Base-by-base conservation (phyloP, 2,329 filamentous ascomycete species). In the Trichoderma sp. region DNA sequence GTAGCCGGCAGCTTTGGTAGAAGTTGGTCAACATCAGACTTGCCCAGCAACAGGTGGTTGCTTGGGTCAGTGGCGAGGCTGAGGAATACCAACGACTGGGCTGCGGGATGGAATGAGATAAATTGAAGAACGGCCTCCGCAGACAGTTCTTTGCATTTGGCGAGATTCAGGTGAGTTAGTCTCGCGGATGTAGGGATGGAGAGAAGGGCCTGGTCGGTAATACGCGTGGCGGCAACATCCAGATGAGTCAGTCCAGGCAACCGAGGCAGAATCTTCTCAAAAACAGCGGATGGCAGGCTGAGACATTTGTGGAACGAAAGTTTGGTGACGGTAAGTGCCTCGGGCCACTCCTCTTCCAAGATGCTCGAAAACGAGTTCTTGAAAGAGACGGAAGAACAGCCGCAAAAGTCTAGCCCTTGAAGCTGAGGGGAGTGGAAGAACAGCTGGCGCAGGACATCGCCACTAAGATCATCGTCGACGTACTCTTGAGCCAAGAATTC, bases 401-500 rank as follows among this genome's bases (percentile, higher is more conserved):
- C 92, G 73, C 91, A 93, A 75, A 95, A 91, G 77, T 96, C 92
- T 26, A 95, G 75, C 1, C 90, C 91, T 70, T 85, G 83, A 65
- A 96, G 80, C 59, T 83, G 81, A 1, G 89, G 87, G 70, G 93
- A 83, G 11, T 85, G 87, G 71, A 87, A 87, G 74, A 95, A 88
- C 52, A 96, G 81, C 78, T 92, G 93, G 71, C 84, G 83, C 54
- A 95, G 79, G 21, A 95, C 90, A 18, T 86, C 82, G n/a, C 83
- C 82, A 73, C 89, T 86, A 58, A 95, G 82, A 73, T 96, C 92
- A 60, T 90, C 88, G 76, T 94, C 91, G 64, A 96, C 83, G 73
- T 95, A 91, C 79, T 96, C 92, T 80, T 94, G 92, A 21, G 89
- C 88, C 60, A 95, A 82, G 76, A 94, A 93, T 79, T 95, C 92